Evolutionary conservation across 768 basidiomycete genomes (phyloP).

Genomic region (Mycena crocata): DNA sequence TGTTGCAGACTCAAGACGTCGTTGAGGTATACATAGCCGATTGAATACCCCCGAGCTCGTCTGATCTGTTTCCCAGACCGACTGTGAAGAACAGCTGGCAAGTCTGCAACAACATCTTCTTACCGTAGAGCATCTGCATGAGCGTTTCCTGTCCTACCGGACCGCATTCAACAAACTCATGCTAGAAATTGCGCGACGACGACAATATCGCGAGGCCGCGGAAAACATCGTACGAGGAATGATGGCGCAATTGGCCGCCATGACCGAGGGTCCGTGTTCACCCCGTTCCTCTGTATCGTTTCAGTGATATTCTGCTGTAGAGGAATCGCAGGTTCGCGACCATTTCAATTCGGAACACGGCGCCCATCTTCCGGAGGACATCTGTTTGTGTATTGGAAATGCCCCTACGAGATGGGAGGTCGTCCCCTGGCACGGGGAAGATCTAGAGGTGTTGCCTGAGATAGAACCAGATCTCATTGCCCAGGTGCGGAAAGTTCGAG

Average conservation of each 20-base stretch:
- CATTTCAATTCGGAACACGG: slow-evolving; percentile 83
- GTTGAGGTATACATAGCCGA: slow-evolving; percentile 71
- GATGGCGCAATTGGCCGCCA: slow-evolving; percentile 69
- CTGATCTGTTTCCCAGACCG: slow-evolving; percentile 47
- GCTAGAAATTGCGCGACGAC: slow-evolving; percentile 76
- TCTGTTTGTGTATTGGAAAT: slow-evolving; percentile 83
- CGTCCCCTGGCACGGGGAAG: slow-evolving; percentile 65
- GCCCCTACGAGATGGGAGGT: slow-evolving; percentile 81
- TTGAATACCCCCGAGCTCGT: background rate
- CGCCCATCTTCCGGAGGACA: slow-evolving; percentile 78
- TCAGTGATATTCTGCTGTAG: slow-evolving; percentile 49
- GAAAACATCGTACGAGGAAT: slow-evolving; percentile 76
- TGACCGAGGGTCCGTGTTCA: slow-evolving; percentile 68
- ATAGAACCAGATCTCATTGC: slow-evolving; percentile 69
- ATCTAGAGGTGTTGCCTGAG: slow-evolving; percentile 68
- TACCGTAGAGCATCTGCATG: slow-evolving; percentile 72
- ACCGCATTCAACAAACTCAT: slow-evolving; percentile 80
- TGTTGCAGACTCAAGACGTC: slow-evolving; percentile 75
- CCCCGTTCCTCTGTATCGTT: background rate
- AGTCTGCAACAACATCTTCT: slow-evolving; percentile 70
- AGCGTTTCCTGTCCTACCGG: slow-evolving; percentile 76
- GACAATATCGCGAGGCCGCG: slow-evolving; percentile 72
- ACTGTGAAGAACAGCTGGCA: slow-evolving; percentile 65
- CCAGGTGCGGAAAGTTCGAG: slow-evolving; percentile 52
- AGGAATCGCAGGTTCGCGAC: slow-evolving; percentile 73